These are phyloP conservation scores for Fusarium subglutinans DNA, from an alignment of 2,329 filamentous ascomycete species.

Conservation along the genomic window DNA sequence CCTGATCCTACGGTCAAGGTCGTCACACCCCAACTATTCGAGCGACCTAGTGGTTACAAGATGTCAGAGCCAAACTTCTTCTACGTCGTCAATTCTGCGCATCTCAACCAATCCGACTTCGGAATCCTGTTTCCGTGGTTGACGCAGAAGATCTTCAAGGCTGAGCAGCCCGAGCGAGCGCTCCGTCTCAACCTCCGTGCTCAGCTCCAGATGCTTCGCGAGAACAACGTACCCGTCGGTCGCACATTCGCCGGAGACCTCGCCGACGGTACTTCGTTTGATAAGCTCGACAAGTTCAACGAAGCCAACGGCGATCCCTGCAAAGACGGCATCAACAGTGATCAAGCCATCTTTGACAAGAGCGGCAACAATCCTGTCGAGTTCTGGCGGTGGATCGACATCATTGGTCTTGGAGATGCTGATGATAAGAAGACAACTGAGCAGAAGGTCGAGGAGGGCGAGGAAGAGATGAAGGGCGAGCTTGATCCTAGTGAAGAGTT, in stretches of 20 bases:
- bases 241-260: constrained; percentile 61
- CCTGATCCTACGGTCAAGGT: constrained; percentile 58
- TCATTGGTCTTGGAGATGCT: constrained; percentile 57
- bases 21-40: constrained; percentile 54
- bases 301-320: constrained; percentile 17
- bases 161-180: constrained; percentile 66
- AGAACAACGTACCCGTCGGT: constrained; percentile 59
- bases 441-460: constrained; percentile 48
- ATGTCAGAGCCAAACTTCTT: constrained; percentile 73
- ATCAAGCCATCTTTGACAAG: constrained; percentile 61
- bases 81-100: constrained; percentile 77
- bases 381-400: constrained; percentile 63
- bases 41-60: constrained; percentile 54
- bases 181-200: constrained; percentile 68
- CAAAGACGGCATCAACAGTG: constrained; percentile 55
- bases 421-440: constrained; percentile 43
- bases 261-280: constrained; percentile 55
- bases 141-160: constrained; percentile 66
- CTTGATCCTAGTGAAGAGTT: constrained; percentile 48
- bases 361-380: constrained; percentile 52
- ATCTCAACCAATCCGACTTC: constrained; percentile 86
- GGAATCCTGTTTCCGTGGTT: constrained; percentile 82
- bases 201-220: constrained; percentile 64
- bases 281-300: constrained; percentile 47
- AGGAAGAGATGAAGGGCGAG: constrained; percentile 49